Percentiles rank a stretch among this genome's conserved stretches.
Conservation (phyloP, 441 rosid species). For the Populus hybrid region DNA sequence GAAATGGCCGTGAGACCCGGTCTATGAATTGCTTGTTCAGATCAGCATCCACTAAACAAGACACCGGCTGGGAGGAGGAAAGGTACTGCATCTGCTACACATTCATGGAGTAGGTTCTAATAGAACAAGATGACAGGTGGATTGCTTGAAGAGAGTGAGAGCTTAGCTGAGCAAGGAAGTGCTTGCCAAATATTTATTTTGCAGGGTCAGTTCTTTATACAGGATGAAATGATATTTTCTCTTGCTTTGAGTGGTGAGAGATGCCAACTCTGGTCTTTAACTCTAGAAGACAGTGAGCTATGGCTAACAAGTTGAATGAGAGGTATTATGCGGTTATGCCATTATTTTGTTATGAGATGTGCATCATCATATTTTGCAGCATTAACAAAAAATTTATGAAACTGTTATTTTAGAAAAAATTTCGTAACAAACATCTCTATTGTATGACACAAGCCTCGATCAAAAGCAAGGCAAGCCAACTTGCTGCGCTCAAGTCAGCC, state of each 20-base stretch:
- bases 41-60: background rate
- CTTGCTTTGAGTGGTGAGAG: background rate
- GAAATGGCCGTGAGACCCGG: conserved; percentile 11
- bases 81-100: background rate
- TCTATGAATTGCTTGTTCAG: conserved; percentile 1
- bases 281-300: background rate
- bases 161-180: background rate
- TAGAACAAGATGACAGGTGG: background rate
- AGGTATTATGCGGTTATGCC: background rate
- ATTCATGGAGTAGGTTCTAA: background rate
- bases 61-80: background rate
- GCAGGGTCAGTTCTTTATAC: background rate
- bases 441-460: background rate
- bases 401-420: background rate
- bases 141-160: background rate
- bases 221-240: background rate
- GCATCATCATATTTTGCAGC: background rate
- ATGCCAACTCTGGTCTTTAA: background rate
- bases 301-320: background rate
- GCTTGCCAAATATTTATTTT: background rate
- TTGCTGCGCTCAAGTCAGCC: background rate
- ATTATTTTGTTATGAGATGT: background rate
- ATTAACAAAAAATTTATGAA: too few relatives aligned
- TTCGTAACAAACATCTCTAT: background rate
- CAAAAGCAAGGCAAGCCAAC: background rate